A percentile compares a stretch with the other conserved stretches of the same genome.
Evolutionary conservation across 345 rosid genomes (phyloP).

Genomic region (Euphorbia lathyris): DNA sequence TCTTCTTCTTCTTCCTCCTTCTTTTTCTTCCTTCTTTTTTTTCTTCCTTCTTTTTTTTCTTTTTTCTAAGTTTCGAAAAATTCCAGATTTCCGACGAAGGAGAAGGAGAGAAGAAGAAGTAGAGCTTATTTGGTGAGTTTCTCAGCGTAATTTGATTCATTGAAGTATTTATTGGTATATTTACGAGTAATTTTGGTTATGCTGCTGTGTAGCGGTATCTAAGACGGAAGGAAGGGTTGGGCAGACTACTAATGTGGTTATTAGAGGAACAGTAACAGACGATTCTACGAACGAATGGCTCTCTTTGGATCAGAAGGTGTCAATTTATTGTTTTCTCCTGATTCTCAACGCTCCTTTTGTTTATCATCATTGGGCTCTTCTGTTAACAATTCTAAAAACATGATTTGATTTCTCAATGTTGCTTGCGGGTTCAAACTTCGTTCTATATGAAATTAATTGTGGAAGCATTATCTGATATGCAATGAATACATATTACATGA

Average conservation of each 20-base stretch:
- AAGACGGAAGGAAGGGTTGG: constrained; percentile 92
- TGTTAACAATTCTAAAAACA: neutral
- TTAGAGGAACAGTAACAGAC: constrained; percentile 89
- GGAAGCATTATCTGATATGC: too few relatives aligned
- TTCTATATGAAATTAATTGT: too few relatives aligned
- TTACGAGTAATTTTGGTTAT: constrained; percentile 6
- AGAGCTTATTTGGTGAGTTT: neutral
- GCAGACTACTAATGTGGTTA: constrained; percentile 86
- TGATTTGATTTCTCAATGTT: neutral
- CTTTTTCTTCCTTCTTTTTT: too few relatives aligned
- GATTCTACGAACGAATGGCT: constrained; percentile 92
- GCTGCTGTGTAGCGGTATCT: constrained; percentile 65
- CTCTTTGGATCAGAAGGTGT: constrained; percentile 88
- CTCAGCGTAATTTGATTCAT: neutral
- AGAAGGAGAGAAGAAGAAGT: too few relatives aligned
- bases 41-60: too few relatives aligned
- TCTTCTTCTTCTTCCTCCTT: too few relatives aligned
- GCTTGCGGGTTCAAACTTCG: neutral
- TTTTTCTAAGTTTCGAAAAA: too few relatives aligned
- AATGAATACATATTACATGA: too few relatives aligned
- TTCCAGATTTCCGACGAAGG: too few relatives aligned
- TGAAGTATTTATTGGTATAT: neutral
- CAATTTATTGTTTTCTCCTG: neutral
- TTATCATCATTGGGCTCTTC: neutral
- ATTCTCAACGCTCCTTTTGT: neutral